These are phyloP conservation scores for Microcyclospora pomicola DNA, from an alignment of 2,329 filamentous ascomycete genomes.

Conservation along the genomic window DNA sequence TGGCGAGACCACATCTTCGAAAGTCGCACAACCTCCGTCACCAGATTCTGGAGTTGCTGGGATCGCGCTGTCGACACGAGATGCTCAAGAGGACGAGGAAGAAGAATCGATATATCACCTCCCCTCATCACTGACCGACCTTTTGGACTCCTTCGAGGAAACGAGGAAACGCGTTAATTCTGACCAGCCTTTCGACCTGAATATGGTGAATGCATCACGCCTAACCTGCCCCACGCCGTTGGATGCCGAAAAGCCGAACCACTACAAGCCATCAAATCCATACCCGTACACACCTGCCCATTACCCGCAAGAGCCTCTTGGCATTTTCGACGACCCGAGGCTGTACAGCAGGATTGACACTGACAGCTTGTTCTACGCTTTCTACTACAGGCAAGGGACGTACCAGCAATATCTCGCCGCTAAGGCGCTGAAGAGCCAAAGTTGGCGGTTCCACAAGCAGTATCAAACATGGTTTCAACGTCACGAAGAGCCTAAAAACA, in stretches of 20 bases:
- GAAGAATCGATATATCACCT: conserved; percentile 83
- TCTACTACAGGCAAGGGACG: conserved; percentile 95
- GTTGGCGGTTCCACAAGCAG: conserved; percentile 98
- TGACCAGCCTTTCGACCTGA: conserved; percentile 49
- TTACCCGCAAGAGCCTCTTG: conserved; percentile 83
- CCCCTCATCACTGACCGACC: conserved; percentile 73
- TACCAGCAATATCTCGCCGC: conserved; percentile 93
- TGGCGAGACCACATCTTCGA: conserved; percentile 5
- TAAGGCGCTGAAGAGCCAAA: conserved; percentile 94
- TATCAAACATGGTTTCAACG: conserved; percentile 99
- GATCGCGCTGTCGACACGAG: conserved; percentile 37
- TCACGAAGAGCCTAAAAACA: conserved; percentile 95
- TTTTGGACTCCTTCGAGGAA: conserved; percentile 80
- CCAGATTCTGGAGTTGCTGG: conserved; percentile 23
- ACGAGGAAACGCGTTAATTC: conserved; percentile 57
- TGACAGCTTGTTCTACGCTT: conserved; percentile 94
- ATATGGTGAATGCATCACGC: conserved; percentile 64
- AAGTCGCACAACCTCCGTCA: conserved; percentile 18
- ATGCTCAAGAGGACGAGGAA: conserved; percentile 34
- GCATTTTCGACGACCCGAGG: conserved; percentile 80
- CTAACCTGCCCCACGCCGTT: conserved; percentile 56
- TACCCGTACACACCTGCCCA: conserved; percentile 62
- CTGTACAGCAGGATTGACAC: conserved; percentile 84
- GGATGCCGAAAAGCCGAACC: conserved; percentile 70
- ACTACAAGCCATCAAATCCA: conserved; percentile 71